Conservation (phyloP, 805 yeast genomes). For the Suhomyces sp. region DNA sequence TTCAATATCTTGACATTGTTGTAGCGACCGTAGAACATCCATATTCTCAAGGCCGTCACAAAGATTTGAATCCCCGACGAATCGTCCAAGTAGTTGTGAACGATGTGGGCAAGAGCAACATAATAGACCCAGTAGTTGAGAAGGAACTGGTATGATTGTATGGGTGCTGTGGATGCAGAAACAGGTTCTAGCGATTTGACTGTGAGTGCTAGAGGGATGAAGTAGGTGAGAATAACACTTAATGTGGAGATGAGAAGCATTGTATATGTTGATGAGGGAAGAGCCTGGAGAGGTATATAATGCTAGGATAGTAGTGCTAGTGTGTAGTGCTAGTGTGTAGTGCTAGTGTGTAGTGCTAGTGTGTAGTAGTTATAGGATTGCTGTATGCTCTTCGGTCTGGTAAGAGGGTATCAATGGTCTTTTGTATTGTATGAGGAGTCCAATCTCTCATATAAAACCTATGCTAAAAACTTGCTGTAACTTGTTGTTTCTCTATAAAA, state of each 20-base stretch:
- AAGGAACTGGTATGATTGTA: constrained; percentile 10
- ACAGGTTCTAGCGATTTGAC: constrained; percentile 9
- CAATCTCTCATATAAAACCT: too few species aligned
- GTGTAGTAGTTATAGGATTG: too few species aligned
- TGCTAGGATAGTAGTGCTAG: too few species aligned
- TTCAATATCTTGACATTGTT: constrained; percentile 11
- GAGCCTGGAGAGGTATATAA: too few species aligned
- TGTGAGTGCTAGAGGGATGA: constrained; percentile 13
- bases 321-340: too few species aligned
- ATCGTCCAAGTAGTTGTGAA: not conserved
- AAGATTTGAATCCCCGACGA: not conserved
- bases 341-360: too few species aligned
- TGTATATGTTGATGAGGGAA: too few species aligned
- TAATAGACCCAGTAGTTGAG: constrained; percentile 18
- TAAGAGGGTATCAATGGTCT: too few species aligned
- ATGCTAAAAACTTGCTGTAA: too few species aligned
- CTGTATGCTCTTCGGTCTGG: too few species aligned
- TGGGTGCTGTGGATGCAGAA: constrained; percentile 1
- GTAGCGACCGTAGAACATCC: constrained; percentile 14
- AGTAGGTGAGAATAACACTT: constrained; percentile 6
- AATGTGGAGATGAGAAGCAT: not conserved
- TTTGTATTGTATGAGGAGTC: too few species aligned
- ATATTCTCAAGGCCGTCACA: constrained; percentile 2
- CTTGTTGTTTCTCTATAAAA: too few species aligned
- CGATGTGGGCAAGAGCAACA: constrained; percentile 5